Percentiles rank a stretch among this genome's conserved stretches.
phyloP scores from a whole-genome alignment of 148 eudicot genomes.

The Limonium bicolor region DNA sequence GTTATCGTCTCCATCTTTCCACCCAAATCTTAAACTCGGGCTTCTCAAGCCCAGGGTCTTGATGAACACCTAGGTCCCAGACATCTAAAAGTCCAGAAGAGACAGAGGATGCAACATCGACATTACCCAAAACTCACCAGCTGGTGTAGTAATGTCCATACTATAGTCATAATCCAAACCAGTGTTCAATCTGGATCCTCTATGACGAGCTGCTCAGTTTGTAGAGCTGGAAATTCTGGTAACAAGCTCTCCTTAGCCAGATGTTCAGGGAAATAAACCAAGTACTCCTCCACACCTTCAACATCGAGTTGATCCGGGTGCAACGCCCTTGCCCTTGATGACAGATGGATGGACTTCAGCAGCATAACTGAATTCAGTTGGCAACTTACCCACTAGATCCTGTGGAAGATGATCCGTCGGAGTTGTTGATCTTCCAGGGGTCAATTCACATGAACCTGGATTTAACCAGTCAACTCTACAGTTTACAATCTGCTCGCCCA shows the following conservation, averaged over 20 bases:
- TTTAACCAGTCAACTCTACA: conserved; percentile 13
- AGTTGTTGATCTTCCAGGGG: no score
- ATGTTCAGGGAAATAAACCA: conserved; percentile 21
- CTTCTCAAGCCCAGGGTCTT: not conserved
- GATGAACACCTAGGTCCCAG: not conserved
- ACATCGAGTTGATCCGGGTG: conserved; percentile 3
- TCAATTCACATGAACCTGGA: not conserved
- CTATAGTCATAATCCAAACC: conserved; percentile 17
- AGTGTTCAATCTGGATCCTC: conserved; percentile 20
- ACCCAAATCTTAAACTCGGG: not conserved
- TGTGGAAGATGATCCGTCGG: conserved; percentile 7
- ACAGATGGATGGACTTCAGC: not conserved
- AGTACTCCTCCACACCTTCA: conserved; percentile 7
- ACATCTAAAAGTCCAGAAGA: not conserved
- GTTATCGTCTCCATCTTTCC: no score
- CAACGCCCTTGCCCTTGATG: conserved; percentile 17
- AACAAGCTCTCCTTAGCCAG: conserved; percentile 8
- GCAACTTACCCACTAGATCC: not conserved
- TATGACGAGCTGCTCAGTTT: conserved; percentile 11
- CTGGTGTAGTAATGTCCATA: conserved; percentile 22
- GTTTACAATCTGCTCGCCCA: conserved; percentile 11
- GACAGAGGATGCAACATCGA: not conserved
- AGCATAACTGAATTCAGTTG: not conserved
- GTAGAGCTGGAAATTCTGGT: conserved; percentile 9
- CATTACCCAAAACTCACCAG: conserved; percentile 19